Evolutionary conservation across 2,329 filamentous ascomycete species (phyloP), one percentile per base, ranked within the genome.

Genomic region (Fusarium gaditjirri): DNA sequence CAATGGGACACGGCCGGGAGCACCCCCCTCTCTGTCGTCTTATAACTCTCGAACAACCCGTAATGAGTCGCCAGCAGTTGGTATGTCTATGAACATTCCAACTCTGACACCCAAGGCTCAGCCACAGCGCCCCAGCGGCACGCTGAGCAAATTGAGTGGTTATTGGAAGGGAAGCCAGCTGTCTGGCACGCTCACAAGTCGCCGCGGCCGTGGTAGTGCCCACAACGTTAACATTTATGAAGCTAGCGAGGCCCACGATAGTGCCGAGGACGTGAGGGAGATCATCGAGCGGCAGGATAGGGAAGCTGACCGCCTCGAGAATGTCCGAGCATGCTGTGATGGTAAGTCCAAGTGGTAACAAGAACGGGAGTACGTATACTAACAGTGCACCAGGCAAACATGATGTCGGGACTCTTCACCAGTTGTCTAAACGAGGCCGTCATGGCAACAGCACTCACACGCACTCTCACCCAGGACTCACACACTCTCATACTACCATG

Each of bases 311-410:
- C 88, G 91, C 70, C 86, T 98, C 77, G 95, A 98, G 86, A 98
- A 99, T 81, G 96, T 99, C 72, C 88, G 96, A 79, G 95, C 95
- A 66, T 99, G 96, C 84, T 99, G 96, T 82, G 96, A 98, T 88
- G 96, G 95, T 95, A 87, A 89, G 92, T 57, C 29, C 13, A 36
- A 16, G 8, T 21, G 1, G 35, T 44, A 38, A 3, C 10, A 14
- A 33, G 8, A 29, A 29, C 19, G 17, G 35, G 41, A 53, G 6
- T 33, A 59, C 8, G 76, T 76, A 81, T 73, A 72, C 55, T 43
- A 50, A 68, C 12, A 29, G 36, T 47, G 17, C 29, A 4, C 14
- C 54, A 93, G 91, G 92, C 74, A 93, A 93, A 84, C 92, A 94
- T 77, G 92, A 94, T 79, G 92, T 94, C 53, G 87, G 89, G 60